These are phyloP conservation scores for Aspergillus ochraceus DNA, from an alignment of 2,329 filamentous ascomycete genomes.

Conservation along the genomic window DNA sequence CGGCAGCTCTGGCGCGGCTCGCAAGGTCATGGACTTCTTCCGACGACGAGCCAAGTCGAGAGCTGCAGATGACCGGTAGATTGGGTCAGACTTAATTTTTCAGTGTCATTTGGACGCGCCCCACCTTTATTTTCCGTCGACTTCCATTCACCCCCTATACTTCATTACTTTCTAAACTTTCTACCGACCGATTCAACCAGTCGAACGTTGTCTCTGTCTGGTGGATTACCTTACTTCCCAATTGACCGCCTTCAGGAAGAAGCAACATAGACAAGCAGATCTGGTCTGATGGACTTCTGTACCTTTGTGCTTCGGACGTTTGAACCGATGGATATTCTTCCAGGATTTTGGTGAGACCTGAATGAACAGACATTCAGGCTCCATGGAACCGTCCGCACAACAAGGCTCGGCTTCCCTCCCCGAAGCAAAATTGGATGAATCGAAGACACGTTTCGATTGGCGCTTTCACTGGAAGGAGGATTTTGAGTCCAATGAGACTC, in stretches of 20 bases:
- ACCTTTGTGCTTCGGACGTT: constrained; percentile 11
- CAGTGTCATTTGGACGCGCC: not conserved
- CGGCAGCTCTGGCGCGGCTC: constrained; percentile 82
- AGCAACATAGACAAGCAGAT: constrained; percentile 12
- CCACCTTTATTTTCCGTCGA: constrained; percentile 9
- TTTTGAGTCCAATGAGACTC: constrained; percentile 17
- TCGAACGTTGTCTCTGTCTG: constrained; percentile 10
- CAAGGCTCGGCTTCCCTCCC: constrained; percentile 1
- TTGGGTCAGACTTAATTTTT: not conserved
- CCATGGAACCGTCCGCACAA: constrained; percentile 6
- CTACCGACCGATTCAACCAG: constrained; percentile 11
- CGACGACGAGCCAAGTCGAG: constrained; percentile 78
- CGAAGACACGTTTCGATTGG: constrained; percentile 10
- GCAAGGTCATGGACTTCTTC: constrained; percentile 98
- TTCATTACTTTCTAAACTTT: constrained; percentile 8
- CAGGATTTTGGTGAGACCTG: not conserved
- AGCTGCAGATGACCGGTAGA: constrained; percentile 47
- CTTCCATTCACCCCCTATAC: constrained; percentile 12
- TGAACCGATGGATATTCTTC: constrained; percentile 8
- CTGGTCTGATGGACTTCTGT: constrained; percentile 10
- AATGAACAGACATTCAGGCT: not conserved
- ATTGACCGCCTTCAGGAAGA: constrained; percentile 7
- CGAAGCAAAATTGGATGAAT: constrained; percentile 7
- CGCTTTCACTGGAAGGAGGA: constrained; percentile 16
- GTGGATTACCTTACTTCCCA: not conserved